Evolutionary conservation across 805 yeast genomes (phyloP), one percentile per base, ranked within the genome.

Genomic region (Zygosaccharomyces pseudorouxii): DNA sequence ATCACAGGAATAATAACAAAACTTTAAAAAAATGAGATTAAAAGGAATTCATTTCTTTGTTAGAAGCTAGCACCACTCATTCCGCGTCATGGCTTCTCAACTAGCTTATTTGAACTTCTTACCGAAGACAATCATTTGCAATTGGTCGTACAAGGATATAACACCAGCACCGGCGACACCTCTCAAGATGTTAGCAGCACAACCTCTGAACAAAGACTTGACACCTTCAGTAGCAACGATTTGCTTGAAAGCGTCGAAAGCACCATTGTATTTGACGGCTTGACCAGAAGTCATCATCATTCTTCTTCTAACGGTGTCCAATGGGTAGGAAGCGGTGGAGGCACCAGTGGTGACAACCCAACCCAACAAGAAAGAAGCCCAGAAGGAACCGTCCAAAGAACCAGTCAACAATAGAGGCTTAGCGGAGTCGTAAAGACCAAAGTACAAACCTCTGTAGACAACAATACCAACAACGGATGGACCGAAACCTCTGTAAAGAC

Each of bases 121-220:
- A 77, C 97, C 97, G 77, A 89, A 89, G 67, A 90, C 52, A 82
- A 89, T 83, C 78, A 89, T 76, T 80, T 89, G 97, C 75, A 89
- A 80, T 80, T 89, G 96, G 77, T 90, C 97, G 81, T 90, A 89
- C 82, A 90, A 70, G 80, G 97, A 89, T 76, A 89, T 88, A 69
- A 90, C 97, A 87, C 96, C 96, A 72, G 97, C 97, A 84, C 96
- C 96, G 76, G 97, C 97, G 73, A 89, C 96, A 88, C 97, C 97
- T 86, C 97, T 89, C 77, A 89, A 82, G 83, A 89, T 89, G 93
- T 89, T 89, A 76, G 97, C 97, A 84, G 92, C 96, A 78, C 96
- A 89, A 81, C 97, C 97, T 84, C 88, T 90, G 92, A 89, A 89
- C 77, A 89, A 81, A 67, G 97, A 88, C 55, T 71, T 68, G 67